Base-by-base conservation (phyloP, 139 green algal genomes). In the Nannochloris sp. region DNA sequence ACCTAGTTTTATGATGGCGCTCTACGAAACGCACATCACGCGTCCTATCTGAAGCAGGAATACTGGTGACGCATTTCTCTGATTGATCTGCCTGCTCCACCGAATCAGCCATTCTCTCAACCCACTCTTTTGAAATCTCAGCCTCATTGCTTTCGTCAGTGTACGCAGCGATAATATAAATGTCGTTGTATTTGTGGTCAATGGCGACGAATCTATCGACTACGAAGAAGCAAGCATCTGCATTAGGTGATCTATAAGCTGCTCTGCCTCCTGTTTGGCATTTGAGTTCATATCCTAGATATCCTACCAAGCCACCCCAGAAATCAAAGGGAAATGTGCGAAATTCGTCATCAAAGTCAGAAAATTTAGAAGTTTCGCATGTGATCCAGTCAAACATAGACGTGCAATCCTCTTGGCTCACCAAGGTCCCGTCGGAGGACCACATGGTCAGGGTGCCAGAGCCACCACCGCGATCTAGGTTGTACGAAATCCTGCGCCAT, bases 201-300 rank as follows among this genome's bases (percentile, higher is more conserved):
- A 95, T 48, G 2, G 75, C 93, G 14, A 99, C 16, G 11, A 95
- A 17, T 31, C 68, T 82, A 74, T 99, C 93, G 2, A 80, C 88
- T 33, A 97, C 74, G 40, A 93, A 85, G 55, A 97, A 74, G 2
- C 80, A 75, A 12, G 93, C 89, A 56, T 99, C 92, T 1, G 93
- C 90, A 8, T 65, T 75, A 5, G 66, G n/a, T 10, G 81, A 49
- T 10, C 14, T 43, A 46, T 75, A 59, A 1, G 37, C 55, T 5
- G 23, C 50, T 4, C n/a, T 25, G 23, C 61, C 57, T 50, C 51
- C 26, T 4, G n/a, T 16, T 81, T 94, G 81, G 0, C 77, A 82
- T 70, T 93, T 94, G 6, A 98, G 81, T 75, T 99, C 93, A 71
- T 97, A 98, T 5, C 91, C 92, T n/a, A 97, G 66, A 74, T 95